Percentiles rank a stretch among this genome's conserved stretches.
These are phyloP conservation scores for Antrodiella citrinella DNA, from an alignment of 768 basidiomycete genomes.

Conservation along the genomic window DNA sequence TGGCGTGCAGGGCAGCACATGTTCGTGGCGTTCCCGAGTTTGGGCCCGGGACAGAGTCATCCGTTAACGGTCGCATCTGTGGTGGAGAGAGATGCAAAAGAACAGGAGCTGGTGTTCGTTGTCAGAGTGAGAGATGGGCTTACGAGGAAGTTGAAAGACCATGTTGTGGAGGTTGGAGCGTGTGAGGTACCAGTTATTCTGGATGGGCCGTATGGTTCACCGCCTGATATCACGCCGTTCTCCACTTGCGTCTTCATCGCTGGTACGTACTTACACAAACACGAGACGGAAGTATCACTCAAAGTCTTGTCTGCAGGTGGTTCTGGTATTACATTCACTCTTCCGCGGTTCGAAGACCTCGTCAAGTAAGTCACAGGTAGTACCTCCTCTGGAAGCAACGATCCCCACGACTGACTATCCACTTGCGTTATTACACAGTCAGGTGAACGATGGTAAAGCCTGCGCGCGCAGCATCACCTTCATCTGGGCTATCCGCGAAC, in stretches of 20 bases:
- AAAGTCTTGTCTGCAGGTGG: slow-evolving; percentile 17
- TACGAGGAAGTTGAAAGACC: slow-evolving; percentile 27
- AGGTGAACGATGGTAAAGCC: slow-evolving; percentile 7
- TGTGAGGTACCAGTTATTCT: slow-evolving; percentile 24
- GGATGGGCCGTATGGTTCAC: slow-evolving; percentile 35
- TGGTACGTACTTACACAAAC: slow-evolving; percentile 17
- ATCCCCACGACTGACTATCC: too few relatives aligned
- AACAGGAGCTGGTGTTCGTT: slow-evolving; percentile 39
- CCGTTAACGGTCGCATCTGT: slow-evolving; percentile 44
- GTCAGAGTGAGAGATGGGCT: slow-evolving; percentile 44
- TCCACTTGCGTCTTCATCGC: slow-evolving; percentile 30
- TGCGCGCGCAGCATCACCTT: slow-evolving; percentile 22
- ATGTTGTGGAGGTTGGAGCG: slow-evolving; percentile 11
- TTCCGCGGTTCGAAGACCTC: slow-evolving; percentile 27
- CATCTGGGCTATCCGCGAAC: slow-evolving; percentile 23
- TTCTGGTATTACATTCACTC: slow-evolving; percentile 25
- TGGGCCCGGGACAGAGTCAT: slow-evolving; percentile 40
- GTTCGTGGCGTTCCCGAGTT: slow-evolving; percentile 36
- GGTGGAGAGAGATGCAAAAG: slow-evolving; percentile 20
- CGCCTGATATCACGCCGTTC: slow-evolving; percentile 24
- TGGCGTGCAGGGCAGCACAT: slow-evolving; percentile 44
- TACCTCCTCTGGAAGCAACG: too few relatives aligned
- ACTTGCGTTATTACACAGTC: too few relatives aligned
- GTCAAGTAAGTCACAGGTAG: slow-evolving; percentile 23
- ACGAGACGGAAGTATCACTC: neutral